These are phyloP conservation scores for Jamesozyma hellenica DNA, from an alignment of 805 yeast genomes.

Conservation along the genomic window DNA sequence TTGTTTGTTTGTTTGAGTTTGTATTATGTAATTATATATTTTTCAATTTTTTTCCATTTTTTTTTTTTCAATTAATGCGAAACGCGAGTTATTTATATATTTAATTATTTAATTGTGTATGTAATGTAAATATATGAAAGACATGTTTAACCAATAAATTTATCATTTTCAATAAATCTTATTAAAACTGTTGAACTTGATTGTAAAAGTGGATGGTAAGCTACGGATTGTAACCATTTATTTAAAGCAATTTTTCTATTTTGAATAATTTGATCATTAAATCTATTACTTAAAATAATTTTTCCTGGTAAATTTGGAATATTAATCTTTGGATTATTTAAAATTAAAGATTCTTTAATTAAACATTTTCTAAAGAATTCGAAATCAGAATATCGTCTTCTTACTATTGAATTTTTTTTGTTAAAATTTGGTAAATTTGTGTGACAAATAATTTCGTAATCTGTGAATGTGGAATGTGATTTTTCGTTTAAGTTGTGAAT, in stretches of 20 bases:
- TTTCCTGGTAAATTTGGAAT: conserved; percentile 92
- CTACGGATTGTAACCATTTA: conserved; percentile 65
- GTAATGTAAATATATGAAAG: no score
- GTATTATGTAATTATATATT: no score
- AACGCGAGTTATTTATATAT: no score
- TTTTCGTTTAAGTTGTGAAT: conserved; percentile 10
- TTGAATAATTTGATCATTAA: conserved; percentile 74
- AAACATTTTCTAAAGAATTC: conserved; percentile 67
- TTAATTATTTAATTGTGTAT: background rate
- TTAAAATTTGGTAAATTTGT: conserved; percentile 87
- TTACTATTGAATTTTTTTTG: conserved; percentile 50
- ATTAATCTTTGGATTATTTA: conserved; percentile 44
- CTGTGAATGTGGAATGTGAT: conserved; percentile 53
- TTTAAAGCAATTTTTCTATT: conserved; percentile 76
- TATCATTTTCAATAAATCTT: conserved; percentile 80
- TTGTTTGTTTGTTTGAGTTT: background rate
- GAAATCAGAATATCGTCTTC: conserved; percentile 85
- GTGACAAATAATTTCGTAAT: conserved; percentile 80
- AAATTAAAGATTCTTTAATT: conserved; percentile 55
- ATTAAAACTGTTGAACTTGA: conserved; percentile 71
- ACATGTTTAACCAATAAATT: conserved; percentile 22
- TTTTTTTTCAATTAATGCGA: no score
- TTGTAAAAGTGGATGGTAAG: conserved; percentile 89
- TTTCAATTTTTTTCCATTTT: no score
- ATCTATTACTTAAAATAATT: conserved; percentile 56